Conservation (phyloP, 805 yeast genomes). For the Wickerhamia fluorescens region DNA sequence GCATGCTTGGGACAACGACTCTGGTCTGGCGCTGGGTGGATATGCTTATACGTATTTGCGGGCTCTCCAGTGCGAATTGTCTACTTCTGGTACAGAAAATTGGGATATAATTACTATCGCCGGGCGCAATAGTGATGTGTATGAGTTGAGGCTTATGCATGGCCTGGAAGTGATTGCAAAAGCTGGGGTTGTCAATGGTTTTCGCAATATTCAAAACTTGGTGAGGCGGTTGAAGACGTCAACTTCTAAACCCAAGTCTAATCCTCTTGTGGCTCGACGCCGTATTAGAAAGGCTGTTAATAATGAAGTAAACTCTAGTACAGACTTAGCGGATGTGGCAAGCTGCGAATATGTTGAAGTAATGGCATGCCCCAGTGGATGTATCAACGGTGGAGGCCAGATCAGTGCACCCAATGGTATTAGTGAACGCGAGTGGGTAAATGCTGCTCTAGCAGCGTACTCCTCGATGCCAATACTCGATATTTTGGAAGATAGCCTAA, state of each 20-base stretch:
- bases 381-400: conserved; percentile 96
- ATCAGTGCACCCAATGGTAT: conserved; percentile 42
- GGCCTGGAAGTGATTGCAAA: conserved; percentile 36
- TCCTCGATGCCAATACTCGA: conserved; percentile 20
- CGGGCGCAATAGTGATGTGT: conserved; percentile 74
- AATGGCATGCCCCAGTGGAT: conserved; percentile 98
- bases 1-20: conserved; percentile 64
- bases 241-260: conserved; percentile 12
- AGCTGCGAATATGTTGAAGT: conserved; percentile 80
- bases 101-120: conserved; percentile 33
- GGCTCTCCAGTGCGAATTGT: conserved; percentile 18
- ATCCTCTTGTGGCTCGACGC: conserved; percentile 39
- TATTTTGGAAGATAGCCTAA: conserved; percentile 7
- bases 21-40: conserved; percentile 87
- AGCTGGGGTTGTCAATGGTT: conserved; percentile 75
- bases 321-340: conserved; percentile 49
- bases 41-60: conserved; percentile 66
- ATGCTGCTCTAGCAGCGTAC: conserved; percentile 28
- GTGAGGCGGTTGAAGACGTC: conserved; percentile 76
- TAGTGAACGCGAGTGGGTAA: conserved; percentile 40
- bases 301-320: conserved; percentile 6
- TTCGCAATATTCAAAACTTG: conserved; percentile 87
- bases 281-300: conserved; percentile 29
- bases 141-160: conserved; percentile 55
- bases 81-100: conserved; percentile 11